A percentile compares a stretch with the other conserved stretches of the same genome.
phyloP scores from a whole-genome alignment of 2,329 filamentous ascomycete genomes.

The Phoma sp. region DNA sequence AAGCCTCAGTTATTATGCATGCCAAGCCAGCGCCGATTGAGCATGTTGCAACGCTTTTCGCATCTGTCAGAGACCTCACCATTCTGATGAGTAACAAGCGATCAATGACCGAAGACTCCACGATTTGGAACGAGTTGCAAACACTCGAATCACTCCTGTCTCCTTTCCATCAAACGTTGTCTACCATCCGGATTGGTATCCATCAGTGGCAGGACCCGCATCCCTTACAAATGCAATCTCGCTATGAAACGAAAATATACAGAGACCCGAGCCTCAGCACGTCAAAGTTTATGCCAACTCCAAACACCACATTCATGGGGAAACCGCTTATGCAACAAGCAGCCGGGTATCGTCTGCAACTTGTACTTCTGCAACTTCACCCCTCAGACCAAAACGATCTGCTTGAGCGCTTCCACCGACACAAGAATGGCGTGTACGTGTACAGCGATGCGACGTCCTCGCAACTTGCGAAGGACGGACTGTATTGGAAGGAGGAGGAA shows the following conservation, averaged over 20 bases:
- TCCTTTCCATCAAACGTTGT: slow-evolving; percentile 6
- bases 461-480: neutral
- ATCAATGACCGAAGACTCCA: slow-evolving; percentile 9
- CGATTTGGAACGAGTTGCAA: slow-evolving; percentile 9
- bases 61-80: slow-evolving; percentile 2
- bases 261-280: neutral
- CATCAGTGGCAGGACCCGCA: slow-evolving; percentile 15
- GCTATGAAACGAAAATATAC: slow-evolving; percentile 4
- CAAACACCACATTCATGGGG: slow-evolving; percentile 9
- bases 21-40: slow-evolving; percentile 6
- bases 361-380: slow-evolving; percentile 9
- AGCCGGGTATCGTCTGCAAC: slow-evolving; percentile 9
- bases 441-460: neutral
- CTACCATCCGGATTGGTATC: slow-evolving; percentile 11
- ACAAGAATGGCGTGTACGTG: slow-evolving; percentile 11
- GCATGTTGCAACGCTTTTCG: slow-evolving; percentile 8
- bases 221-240: slow-evolving; percentile 12
- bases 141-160: slow-evolving; percentile 7
- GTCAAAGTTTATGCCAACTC: slow-evolving; percentile 5
- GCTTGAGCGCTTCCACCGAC: slow-evolving; percentile 12
- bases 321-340: slow-evolving; percentile 9
- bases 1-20: slow-evolving; percentile 9
- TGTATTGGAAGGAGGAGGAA: slow-evolving; percentile 7
- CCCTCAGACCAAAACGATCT: slow-evolving; percentile 9
- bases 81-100: slow-evolving; percentile 11